phyloP scores from a whole-genome alignment of 176 grass and related monocot species.

The Pontederia crassipes region DNA sequence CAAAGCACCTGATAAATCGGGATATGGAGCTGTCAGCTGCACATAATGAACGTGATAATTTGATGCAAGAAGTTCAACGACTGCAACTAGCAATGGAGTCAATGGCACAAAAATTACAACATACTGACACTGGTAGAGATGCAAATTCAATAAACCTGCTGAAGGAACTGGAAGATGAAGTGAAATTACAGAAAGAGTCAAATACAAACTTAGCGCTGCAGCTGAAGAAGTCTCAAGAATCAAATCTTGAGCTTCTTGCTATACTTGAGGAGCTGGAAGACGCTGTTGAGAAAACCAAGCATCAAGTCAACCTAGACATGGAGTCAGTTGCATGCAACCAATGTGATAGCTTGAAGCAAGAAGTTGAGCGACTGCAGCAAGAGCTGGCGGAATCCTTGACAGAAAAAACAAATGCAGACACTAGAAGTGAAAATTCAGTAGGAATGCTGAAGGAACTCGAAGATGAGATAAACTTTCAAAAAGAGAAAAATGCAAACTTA shows the following conservation, averaged over 20 bases:
- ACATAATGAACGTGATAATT: slow-evolving; percentile 34
- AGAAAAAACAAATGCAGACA: neutral
- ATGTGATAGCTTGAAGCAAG: too few relatives aligned
- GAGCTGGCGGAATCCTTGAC: neutral
- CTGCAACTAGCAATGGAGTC: slow-evolving; percentile 45
- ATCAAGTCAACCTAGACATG: too few relatives aligned
- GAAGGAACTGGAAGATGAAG: slow-evolving; percentile 26
- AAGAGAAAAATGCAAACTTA: slow-evolving; percentile 68
- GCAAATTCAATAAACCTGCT: too few relatives aligned
- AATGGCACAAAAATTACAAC: slow-evolving; percentile 27
- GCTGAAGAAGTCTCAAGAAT: slow-evolving; percentile 30
- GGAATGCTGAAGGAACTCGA: slow-evolving; percentile 43
- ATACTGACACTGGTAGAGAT: slow-evolving; percentile 9
- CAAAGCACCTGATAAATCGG: slow-evolving; percentile 40
- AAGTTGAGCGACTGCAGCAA: too few relatives aligned
- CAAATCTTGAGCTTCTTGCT: slow-evolving; percentile 79
- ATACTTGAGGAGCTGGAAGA: slow-evolving; percentile 90
- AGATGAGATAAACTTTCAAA: slow-evolving; percentile 50
- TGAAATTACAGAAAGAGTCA: neutral
- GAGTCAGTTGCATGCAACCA: too few relatives aligned
- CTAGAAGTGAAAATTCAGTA: slow-evolving; percentile 25
- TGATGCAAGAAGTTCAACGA: slow-evolving; percentile 54
- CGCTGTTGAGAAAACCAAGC: slow-evolving; percentile 37
- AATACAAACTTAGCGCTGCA: neutral
- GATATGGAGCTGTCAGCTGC: slow-evolving; percentile 45